Percentiles rank a stretch among this genome's conserved stretches.
Evolutionary conservation across 148 eudicot genomes (phyloP).

Genomic region (Rhododendron vialii): DNA sequence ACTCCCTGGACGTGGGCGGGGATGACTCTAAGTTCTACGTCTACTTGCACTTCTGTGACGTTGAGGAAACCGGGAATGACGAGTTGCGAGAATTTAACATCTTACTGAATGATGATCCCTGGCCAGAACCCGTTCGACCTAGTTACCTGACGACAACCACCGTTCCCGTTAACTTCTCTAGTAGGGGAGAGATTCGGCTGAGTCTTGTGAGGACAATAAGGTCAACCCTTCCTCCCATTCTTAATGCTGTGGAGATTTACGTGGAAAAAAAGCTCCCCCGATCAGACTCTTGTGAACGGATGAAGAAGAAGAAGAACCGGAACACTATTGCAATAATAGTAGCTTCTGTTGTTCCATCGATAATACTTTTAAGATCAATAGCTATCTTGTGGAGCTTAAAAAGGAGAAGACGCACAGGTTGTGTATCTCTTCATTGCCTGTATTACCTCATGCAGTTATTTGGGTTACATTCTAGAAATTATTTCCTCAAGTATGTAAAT

Average conservation of each 20-base stretch:
- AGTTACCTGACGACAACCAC: constrained; percentile 6
- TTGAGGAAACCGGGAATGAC: not conserved
- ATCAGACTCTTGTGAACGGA: not conserved
- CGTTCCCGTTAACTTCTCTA: not conserved
- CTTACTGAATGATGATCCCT: constrained; percentile 15
- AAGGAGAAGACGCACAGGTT: constrained; percentile 10
- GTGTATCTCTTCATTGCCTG: not conserved
- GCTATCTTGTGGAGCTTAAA: constrained; percentile 13
- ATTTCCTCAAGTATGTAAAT: not conserved
- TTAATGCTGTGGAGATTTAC: constrained; percentile 30
- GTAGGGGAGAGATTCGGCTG: not conserved
- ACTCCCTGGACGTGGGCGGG: not conserved
- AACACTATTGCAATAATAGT: constrained; percentile 12
- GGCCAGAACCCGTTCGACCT: constrained; percentile 15
- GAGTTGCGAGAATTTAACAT: constrained; percentile 32
- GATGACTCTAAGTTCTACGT: not conserved
- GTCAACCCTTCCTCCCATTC: constrained; percentile 31
- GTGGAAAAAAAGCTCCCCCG: constrained; percentile 3
- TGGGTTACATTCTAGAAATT: not conserved
- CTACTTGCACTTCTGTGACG: constrained; percentile 42
- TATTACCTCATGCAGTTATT: not conserved
- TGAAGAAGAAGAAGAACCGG: constrained; percentile 6
- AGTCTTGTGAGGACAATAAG: not conserved
- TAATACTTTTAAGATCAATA: constrained; percentile 15
- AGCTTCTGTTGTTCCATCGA: constrained; percentile 11